phyloP scores from a whole-genome alignment of 192 early-diverging fungal species.

The Backusella circina region DNA sequence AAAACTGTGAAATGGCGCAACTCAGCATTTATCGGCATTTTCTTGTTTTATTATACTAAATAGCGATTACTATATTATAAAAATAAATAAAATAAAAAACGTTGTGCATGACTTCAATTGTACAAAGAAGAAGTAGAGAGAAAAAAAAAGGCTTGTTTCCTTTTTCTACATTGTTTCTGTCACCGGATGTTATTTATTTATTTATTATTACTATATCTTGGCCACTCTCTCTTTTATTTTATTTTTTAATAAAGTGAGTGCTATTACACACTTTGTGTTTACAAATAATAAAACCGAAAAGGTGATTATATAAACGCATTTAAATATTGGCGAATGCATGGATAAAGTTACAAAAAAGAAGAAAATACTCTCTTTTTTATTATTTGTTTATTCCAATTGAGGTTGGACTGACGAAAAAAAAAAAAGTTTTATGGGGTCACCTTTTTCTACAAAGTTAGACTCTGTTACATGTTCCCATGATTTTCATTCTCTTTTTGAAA shows the following conservation, averaged over 20 bases:
- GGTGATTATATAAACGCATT: neutral
- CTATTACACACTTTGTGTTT: neutral
- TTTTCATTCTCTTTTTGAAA: neutral
- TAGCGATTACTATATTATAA: neutral
- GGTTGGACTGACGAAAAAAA: neutral
- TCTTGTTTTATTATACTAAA: neutral
- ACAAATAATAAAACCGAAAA: neutral
- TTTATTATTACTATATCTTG: neutral
- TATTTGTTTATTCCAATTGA: constrained; percentile 1
- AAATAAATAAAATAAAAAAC: too few species aligned
- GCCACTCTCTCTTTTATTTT: neutral
- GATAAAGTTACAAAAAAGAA: constrained; percentile 1
- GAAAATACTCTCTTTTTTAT: neutral
- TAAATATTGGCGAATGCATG: neutral
- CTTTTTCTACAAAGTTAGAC: neutral
- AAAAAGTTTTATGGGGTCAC: neutral
- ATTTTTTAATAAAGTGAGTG: neutral
- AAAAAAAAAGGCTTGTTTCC: neutral
- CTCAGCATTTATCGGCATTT: neutral
- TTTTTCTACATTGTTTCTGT: neutral
- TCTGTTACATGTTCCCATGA: neutral
- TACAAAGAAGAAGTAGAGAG: neutral
- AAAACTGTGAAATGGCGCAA: neutral
- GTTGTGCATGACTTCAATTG: neutral
- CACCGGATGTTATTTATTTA: neutral